Evolutionary conservation across 148 eudicot genomes (phyloP).

Genomic region (Rhododendron mucronatum): DNA sequence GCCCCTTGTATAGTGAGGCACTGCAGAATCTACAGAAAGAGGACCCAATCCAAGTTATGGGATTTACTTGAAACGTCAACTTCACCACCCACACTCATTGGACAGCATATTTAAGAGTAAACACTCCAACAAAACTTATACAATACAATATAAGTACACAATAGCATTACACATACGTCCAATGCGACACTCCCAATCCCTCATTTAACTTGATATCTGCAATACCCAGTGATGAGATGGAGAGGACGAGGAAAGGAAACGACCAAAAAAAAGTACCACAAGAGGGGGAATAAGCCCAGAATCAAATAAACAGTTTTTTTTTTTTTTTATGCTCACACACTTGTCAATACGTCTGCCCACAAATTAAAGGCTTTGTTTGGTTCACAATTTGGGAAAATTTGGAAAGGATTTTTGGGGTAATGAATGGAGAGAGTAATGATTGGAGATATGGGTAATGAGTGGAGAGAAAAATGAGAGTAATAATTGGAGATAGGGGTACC

Average conservation of each 20-base stretch:
- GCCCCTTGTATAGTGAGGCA: conserved; percentile 75
- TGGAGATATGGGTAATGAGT: too few relatives aligned
- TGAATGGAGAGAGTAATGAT: too few relatives aligned
- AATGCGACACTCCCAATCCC: not conserved
- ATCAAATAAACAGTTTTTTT: not conserved
- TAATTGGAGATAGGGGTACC: too few relatives aligned
- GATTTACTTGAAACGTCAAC: not conserved
- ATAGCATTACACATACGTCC: not conserved
- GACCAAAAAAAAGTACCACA: not conserved
- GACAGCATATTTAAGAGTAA: not conserved
- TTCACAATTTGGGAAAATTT: too few relatives aligned
- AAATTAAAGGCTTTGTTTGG: not conserved
- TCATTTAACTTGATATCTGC: not conserved
- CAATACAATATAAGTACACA: not conserved
- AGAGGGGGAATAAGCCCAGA: not conserved
- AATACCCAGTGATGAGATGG: not conserved
- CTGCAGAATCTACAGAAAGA: conserved; percentile 68
- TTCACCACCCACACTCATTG: not conserved
- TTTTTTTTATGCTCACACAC: not conserved
- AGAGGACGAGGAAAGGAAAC: not conserved
- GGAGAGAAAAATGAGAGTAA: too few relatives aligned
- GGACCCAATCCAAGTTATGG: not conserved
- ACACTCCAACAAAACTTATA: not conserved
- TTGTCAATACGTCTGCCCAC: not conserved
- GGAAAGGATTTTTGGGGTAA: too few relatives aligned